phyloP scores from a whole-genome alignment of 768 basidiomycete species.

The Boletus sp. region DNA sequence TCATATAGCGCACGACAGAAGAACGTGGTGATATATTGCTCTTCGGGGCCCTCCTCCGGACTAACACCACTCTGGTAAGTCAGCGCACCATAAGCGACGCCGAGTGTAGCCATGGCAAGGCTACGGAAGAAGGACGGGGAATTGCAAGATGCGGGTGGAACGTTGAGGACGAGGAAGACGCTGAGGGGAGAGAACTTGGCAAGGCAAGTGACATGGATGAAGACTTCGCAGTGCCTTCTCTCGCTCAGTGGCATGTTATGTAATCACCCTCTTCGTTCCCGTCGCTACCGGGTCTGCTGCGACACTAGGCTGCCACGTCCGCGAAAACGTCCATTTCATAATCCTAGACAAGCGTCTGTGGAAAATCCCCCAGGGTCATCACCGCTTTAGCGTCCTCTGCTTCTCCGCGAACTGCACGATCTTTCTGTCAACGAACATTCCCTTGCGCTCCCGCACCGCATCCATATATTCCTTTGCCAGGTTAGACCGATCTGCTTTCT shows the following conservation, averaged over 20 bases:
- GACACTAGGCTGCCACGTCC: conserved; percentile 4
- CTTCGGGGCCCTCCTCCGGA: conserved; percentile 42
- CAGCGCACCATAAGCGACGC: conserved; percentile 20
- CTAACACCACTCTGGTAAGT: conserved; percentile 23
- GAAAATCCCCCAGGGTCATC: conserved; percentile 10
- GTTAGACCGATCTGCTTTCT: conserved; percentile 91
- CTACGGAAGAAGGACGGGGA: not conserved
- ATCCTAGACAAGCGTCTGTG: not conserved
- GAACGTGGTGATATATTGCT: conserved; percentile 63
- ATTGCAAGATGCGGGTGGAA: not conserved
- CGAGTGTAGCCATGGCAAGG: conserved; percentile 25
- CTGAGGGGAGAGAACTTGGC: conserved; percentile 9
- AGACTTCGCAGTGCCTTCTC: conserved; percentile 4
- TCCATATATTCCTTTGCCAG: conserved; percentile 95
- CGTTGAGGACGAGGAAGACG: conserved; percentile 10
- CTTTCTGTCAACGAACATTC: conserved; percentile 93
- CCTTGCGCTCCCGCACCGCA: conserved; percentile 84
- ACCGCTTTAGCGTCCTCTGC: conserved; percentile 83
- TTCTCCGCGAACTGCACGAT: conserved; percentile 96
- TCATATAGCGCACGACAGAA: conserved; percentile 93
- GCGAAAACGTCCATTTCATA: conserved; percentile 10
- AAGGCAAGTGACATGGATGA: conserved; percentile 13
- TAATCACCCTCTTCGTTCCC: conserved; percentile 20
- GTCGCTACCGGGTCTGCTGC: conserved; percentile 14
- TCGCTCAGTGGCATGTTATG: conserved; percentile 17